phyloP scores from a whole-genome alignment of 768 basidiomycete genomes.

The Hericium rajendrae region DNA sequence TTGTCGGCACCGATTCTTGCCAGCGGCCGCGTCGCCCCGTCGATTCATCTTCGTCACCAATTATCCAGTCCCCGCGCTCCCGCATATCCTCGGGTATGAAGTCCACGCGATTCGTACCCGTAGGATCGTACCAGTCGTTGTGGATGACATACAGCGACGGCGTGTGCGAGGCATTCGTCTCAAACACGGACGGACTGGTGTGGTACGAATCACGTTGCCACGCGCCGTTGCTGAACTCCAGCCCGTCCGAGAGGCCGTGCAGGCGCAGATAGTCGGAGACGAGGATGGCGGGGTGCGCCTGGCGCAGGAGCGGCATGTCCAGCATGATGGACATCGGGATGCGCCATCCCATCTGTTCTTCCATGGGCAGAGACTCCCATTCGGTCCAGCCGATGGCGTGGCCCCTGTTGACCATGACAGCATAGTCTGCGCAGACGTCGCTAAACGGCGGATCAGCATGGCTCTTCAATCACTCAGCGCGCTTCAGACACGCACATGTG shows the following conservation, averaged over 20 bases:
- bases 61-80: constrained; percentile 23
- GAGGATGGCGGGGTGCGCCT: constrained; percentile 29
- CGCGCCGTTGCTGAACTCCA: constrained; percentile 28
- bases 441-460: constrained; percentile 10
- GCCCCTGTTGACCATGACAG: constrained; percentile 34
- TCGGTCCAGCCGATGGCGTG: constrained; percentile 33
- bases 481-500: constrained; percentile 20
- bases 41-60: constrained; percentile 6
- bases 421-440: constrained; percentile 30
- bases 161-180: constrained; percentile 8
- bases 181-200: constrained; percentile 19
- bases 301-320: constrained; percentile 31
- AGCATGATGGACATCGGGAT: constrained; percentile 31
- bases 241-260: constrained; percentile 24
- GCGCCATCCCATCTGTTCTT: constrained; percentile 27
- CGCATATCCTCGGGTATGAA: constrained; percentile 23
- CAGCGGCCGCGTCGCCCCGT: constrained; percentile 9
- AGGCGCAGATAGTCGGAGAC: constrained; percentile 34
- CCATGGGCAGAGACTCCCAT: constrained; percentile 30
- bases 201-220: constrained; percentile 30
- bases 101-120: constrained; percentile 28
- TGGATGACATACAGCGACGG: constrained; percentile 27
- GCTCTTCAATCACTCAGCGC: neutral
- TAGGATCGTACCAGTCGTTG: constrained; percentile 33
- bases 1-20: constrained; percentile 1